Evolutionary conservation across 2,329 filamentous ascomycete genomes (phyloP).

Genomic region (Onygenales sp.): DNA sequence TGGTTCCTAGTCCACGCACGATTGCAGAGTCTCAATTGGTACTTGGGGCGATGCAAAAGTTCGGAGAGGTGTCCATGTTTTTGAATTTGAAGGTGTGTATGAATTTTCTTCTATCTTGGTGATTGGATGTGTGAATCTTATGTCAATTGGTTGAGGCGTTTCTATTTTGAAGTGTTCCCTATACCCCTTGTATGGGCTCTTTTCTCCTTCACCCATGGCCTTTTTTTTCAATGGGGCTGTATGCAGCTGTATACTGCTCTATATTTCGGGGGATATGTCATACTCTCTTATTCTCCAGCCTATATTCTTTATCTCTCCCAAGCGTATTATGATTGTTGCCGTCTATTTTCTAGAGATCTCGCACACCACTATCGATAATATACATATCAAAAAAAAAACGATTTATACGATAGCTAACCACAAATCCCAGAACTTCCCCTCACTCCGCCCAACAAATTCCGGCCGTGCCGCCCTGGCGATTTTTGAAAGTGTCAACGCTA

Average conservation of each 20-base stretch:
- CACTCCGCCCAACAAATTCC: background rate
- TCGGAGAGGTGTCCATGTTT: constrained; percentile 32
- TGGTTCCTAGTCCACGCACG: constrained; percentile 18
- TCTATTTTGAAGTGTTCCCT: too few relatives aligned
- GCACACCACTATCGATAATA: too few relatives aligned
- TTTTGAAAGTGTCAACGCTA: constrained; percentile 15
- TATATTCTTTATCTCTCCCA: too few relatives aligned
- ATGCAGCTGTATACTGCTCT: too few relatives aligned
- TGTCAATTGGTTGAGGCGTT: background rate
- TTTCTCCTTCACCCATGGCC: too few relatives aligned
- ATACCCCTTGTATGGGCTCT: too few relatives aligned
- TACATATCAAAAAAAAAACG: too few relatives aligned
- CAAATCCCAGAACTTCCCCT: background rate
- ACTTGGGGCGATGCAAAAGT: constrained; percentile 29
- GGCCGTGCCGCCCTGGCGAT: constrained; percentile 23
- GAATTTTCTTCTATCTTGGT: background rate
- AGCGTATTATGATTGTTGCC: too few relatives aligned
- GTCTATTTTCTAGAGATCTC: too few relatives aligned
- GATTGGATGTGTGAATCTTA: background rate
- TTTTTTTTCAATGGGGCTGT: too few relatives aligned
- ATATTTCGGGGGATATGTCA: too few relatives aligned
- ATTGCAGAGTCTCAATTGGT: constrained; percentile 26
- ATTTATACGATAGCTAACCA: background rate
- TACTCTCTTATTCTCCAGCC: too few relatives aligned
- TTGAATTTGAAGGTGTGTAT: constrained; percentile 24